Evolutionary conservation across 805 yeast genomes (phyloP).

Genomic region (Candida peoriensis): DNA sequence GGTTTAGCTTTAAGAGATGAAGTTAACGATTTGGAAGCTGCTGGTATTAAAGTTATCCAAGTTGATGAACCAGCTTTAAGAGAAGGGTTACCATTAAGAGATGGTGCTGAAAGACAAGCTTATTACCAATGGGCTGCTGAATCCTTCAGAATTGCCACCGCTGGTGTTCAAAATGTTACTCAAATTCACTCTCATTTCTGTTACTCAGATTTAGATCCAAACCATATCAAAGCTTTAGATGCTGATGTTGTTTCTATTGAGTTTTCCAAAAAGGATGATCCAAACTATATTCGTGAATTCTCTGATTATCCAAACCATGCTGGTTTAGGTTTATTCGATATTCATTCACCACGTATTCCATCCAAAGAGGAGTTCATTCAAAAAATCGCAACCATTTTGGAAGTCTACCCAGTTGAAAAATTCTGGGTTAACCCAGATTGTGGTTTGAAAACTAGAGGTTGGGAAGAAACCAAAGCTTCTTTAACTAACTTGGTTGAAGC

Average conservation of each 20-base stretch:
- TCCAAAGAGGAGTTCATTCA: slow-evolving; percentile 93
- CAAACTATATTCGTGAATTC: slow-evolving; percentile 96
- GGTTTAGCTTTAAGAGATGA: slow-evolving; percentile 98
- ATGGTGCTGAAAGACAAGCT: slow-evolving; percentile 92
- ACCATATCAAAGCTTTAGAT: slow-evolving; percentile 98
- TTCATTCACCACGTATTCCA: slow-evolving; percentile 99
- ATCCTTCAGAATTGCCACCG: slow-evolving; percentile 98
- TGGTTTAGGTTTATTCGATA: slow-evolving; percentile 98
- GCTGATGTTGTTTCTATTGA: slow-evolving; percentile 99
- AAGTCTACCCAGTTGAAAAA: slow-evolving; percentile 95
- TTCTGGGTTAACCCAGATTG: slow-evolving; percentile 99
- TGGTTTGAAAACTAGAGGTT: slow-evolving; percentile 99
- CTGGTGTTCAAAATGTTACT: slow-evolving; percentile 91
- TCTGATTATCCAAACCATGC: slow-evolving; percentile 98
- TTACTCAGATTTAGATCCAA: slow-evolving; percentile 99
- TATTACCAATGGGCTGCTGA: slow-evolving; percentile 99
- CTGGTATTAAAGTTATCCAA: slow-evolving; percentile 96
- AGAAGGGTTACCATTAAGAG: slow-evolving; percentile 99
- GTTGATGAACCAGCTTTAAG: slow-evolving; percentile 99
- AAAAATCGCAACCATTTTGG: slow-evolving; percentile 90
- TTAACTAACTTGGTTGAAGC: slow-evolving; percentile 99
- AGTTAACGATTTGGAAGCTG: slow-evolving; percentile 96
- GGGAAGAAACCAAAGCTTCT: slow-evolving; percentile 95
- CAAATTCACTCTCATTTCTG: slow-evolving; percentile 99
- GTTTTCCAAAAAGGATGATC: slow-evolving; percentile 99